Conservation (phyloP, 1,284 basidiomycete species). For the Moniliophthora roreri region DNA sequence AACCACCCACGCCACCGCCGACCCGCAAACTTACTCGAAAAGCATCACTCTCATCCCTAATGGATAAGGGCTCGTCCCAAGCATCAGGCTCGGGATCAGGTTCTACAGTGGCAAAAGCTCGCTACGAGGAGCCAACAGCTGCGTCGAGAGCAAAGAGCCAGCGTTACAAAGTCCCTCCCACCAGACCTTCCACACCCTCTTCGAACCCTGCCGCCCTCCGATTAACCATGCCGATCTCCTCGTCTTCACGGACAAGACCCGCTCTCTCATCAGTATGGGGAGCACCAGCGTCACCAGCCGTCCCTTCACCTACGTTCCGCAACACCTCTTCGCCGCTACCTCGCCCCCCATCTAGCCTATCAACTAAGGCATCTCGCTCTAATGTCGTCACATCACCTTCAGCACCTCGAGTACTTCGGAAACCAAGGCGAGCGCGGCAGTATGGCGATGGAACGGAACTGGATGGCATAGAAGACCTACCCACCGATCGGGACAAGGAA, state of each 20-base stretch:
- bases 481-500: conserved; percentile 82
- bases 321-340: conserved; percentile 58
- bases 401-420: conserved; percentile 68
- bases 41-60: conserved; percentile 72
- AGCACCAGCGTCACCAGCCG: conserved; percentile 33
- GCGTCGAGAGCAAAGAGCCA: conserved; percentile 76
- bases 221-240: conserved; percentile 82
- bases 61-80: conserved; percentile 58
- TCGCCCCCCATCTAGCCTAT: conserved; percentile 52
- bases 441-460: conserved; percentile 95
- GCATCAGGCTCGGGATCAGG: conserved; percentile 52
- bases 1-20: conserved; percentile 65
- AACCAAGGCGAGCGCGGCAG: conserved; percentile 68
- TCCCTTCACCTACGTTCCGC: conserved; percentile 36
- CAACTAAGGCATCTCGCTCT: conserved; percentile 30
- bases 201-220: conserved; percentile 71
- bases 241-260: conserved; percentile 67
- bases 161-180: conserved; percentile 69
- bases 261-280: conserved; percentile 73
- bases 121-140: conserved; percentile 75
- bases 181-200: conserved; percentile 74
- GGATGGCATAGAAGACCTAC: conserved; percentile 88
- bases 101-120: conserved; percentile 37
- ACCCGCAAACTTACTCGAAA: conserved; percentile 66
- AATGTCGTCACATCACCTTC: conserved; percentile 34